Evolutionary conservation across 306 rosid genomes (phyloP), one percentile per base, ranked within the genome.

Genomic region (Rosa persica): DNA sequence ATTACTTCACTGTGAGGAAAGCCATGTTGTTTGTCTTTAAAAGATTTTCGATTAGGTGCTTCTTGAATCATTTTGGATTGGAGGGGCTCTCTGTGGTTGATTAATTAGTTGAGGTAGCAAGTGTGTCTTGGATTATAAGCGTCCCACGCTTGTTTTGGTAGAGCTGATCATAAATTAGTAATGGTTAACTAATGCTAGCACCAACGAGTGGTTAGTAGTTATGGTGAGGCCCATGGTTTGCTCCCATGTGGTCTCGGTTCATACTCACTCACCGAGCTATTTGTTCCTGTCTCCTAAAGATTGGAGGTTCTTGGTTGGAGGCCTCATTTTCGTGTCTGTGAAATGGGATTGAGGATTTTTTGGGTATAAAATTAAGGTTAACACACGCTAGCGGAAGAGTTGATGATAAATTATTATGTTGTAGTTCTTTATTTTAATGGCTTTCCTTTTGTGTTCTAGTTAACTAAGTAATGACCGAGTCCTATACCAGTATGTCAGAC

Each of bases 111-210:
- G 36, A n/a, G 12, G 9, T 22, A 27, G 67, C 27, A 12, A 38
- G 47, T 6, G 42, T 40, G 23, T 27, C 77, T 74, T 74, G 55
- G 34, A 23, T 73, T 44, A 4, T 22, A 27, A 54, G 13, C 17
- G 55, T 25, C 34, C 10, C 38, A 13, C 22, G 52, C 12, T 22
- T 34, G 58, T 72, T 51, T 72, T 40, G 42, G 34, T 20, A 13
- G 15, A 54, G 67, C 30, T 74, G 38, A 74, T 57, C n/a, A n/a
- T n/a, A n/a, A n/a, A n/a, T n/a, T n/a, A 57, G 19, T 57, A 57
- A 23, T 13, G 54, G 49, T 39, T 73, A 36, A 55, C 48, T 73
- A 22, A 30, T 10, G 22, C 51, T 54, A 20, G 7, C 17, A 43
- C 7, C 22, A 17, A 36, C 1, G 25, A 66, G 70, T 6, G 68